A percentile compares a stretch with the other conserved stretches of the same genome.
These are phyloP conservation scores for Malassezia psittaci DNA, from an alignment of 1,284 basidiomycete genomes.

Conservation along the genomic window DNA sequence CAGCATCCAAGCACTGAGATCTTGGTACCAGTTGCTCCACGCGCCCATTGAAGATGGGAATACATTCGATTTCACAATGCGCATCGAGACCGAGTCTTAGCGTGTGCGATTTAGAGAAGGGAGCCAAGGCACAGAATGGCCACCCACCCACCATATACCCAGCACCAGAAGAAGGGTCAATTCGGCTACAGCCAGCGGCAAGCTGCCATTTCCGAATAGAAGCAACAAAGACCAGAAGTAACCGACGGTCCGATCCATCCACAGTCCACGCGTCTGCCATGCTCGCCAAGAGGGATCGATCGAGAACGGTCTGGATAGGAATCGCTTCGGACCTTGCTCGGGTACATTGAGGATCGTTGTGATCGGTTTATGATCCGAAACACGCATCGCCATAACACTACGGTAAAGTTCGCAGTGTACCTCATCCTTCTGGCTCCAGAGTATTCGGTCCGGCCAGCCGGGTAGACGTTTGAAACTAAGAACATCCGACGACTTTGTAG, in stretches of 20 bases:
- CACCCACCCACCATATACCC: conserved; percentile 27
- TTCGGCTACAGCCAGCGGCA: conserved; percentile 30
- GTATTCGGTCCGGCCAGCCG: conserved; percentile 87
- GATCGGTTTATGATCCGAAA: conserved; percentile 48
- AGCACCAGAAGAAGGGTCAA: conserved; percentile 25
- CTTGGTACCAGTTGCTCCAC: conserved; percentile 30
- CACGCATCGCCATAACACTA: conserved; percentile 40
- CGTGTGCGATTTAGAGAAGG: neutral
- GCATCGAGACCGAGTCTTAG: conserved; percentile 21
- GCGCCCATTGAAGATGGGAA: conserved; percentile 32
- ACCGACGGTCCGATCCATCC: conserved; percentile 63
- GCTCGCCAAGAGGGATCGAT: conserved; percentile 49
- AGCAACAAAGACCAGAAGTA: conserved; percentile 64
- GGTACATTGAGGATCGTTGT: conserved; percentile 42
- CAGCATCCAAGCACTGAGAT: conserved; percentile 23
- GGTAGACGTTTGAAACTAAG: conserved; percentile 64
- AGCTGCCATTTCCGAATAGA: conserved; percentile 63
- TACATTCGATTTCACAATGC: conserved; percentile 24
- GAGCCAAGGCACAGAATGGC: neutral
- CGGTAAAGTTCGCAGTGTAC: conserved; percentile 51
- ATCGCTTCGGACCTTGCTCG: conserved; percentile 42
- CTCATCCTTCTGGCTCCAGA: conserved; percentile 56
- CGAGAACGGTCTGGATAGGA: conserved; percentile 21
- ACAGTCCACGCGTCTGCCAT: conserved; percentile 59
- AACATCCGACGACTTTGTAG: conserved; percentile 61